Conservation (phyloP, 192 early-diverging fungal species). For the Entomortierella parvispora region DNA sequence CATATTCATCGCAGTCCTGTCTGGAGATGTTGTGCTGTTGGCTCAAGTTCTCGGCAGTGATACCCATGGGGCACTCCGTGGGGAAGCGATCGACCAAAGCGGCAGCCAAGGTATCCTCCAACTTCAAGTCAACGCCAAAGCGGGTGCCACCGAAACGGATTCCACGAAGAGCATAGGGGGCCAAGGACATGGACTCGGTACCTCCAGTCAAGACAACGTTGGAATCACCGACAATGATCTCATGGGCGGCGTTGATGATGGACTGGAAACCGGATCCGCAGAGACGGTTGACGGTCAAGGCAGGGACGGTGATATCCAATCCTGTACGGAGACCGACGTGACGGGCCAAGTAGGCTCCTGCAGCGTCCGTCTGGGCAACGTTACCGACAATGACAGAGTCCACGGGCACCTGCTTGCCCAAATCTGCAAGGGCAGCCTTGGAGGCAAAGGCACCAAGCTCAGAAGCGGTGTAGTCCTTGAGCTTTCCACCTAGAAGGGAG, state of each 20-base stretch:
- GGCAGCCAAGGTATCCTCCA: conserved; percentile 90
- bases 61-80: conserved; percentile 86
- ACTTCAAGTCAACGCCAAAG: conserved; percentile 87
- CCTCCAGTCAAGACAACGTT: conserved; percentile 91
- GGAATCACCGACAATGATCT: conserved; percentile 86
- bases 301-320: conserved; percentile 85
- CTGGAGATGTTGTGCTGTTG: conserved; percentile 86
- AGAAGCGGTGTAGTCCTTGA: conserved; percentile 84
- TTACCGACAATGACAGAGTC: conserved; percentile 97
- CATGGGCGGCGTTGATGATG: conserved; percentile 94
- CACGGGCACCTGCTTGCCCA: conserved; percentile 76
- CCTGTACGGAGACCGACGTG: conserved; percentile 93
- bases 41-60: conserved; percentile 94
- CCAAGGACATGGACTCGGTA: conserved; percentile 93
- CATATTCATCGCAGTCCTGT: conserved; percentile 86
- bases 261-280: conserved; percentile 97
- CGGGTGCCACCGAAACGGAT: conserved; percentile 83
- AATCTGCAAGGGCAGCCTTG: conserved; percentile 81
- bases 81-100: conserved; percentile 90
- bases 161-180: conserved; percentile 86
- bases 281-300: conserved; percentile 93
- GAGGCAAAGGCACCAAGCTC: conserved; percentile 94
- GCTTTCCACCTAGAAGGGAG: conserved; percentile 72
- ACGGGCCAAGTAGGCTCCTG: conserved; percentile 92
- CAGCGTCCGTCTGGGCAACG: conserved; percentile 83